These are phyloP conservation scores for Diaporthe helianthi DNA, from an alignment of 2,329 filamentous ascomycete genomes.

Conservation along the genomic window DNA sequence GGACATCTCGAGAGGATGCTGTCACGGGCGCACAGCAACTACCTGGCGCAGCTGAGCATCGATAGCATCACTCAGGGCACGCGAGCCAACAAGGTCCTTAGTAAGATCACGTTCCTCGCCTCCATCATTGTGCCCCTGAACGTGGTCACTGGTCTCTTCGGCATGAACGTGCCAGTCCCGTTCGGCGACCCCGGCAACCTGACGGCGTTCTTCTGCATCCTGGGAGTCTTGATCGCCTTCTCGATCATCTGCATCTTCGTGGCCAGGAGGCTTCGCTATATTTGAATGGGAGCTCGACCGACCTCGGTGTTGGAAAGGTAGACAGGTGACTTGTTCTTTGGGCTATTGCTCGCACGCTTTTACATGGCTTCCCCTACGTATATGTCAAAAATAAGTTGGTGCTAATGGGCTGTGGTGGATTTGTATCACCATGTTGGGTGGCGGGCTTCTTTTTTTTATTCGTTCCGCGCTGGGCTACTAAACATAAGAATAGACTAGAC, in stretches of 20 bases:
- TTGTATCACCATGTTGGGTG: conserved; percentile 14
- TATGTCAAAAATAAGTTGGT: neutral
- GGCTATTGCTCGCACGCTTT: neutral
- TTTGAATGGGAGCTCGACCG: conserved; percentile 43
- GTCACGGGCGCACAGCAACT: conserved; percentile 91
- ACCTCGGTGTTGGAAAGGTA: neutral
- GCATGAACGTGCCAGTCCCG: conserved; percentile 85
- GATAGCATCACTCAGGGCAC: conserved; percentile 90
- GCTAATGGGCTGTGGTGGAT: conserved; percentile 14
- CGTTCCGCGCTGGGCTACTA: conserved; percentile 8
- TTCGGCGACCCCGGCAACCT: conserved; percentile 63
- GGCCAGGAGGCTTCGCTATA: conserved; percentile 55
- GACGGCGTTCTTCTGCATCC: conserved; percentile 59
- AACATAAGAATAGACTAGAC: conserved; percentile 25
- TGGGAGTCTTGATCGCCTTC: conserved; percentile 60
- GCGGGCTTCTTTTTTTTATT: neutral
- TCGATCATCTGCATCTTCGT: conserved; percentile 54
- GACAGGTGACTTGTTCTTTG: neutral
- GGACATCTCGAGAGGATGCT: conserved; percentile 98
- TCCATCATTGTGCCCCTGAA: conserved; percentile 97
- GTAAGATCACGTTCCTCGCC: conserved; percentile 93
- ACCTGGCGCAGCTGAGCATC: conserved; percentile 91
- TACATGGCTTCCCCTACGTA: neutral
- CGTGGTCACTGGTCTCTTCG: conserved; percentile 84
- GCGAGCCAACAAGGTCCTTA: conserved; percentile 84